Base-by-base conservation (phyloP, 176 grass and related monocot species). In the Rhynchospora breviuscula region DNA sequence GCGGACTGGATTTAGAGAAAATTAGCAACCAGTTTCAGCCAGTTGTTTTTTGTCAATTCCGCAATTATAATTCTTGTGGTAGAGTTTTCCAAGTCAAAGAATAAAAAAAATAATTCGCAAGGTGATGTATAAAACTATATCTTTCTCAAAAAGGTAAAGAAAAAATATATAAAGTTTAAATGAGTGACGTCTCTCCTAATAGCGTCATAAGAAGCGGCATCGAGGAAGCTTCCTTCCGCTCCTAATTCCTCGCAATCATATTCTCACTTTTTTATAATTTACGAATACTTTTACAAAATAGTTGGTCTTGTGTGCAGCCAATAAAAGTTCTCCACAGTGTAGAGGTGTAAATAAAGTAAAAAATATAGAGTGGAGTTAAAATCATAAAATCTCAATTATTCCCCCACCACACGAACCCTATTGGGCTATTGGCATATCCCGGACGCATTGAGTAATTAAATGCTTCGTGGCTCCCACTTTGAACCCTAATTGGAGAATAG, bases 201-300 rank as follows among this genome's bases (percentile, higher is more conserved):
- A 8, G 4, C 78, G 78, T 31, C 17, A 29, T 29, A 13, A 59
- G 76, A 81, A 18, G 86, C 49, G 46, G 59, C 59, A 6, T 76
- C 86, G 52, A 47, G 14, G 86, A 83, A 87, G 15, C 79, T 83
- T 83, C 43, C 56, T 65, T 45, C 40, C 1, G 8, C 1, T 76
- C 26, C 58, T 14, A 43, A 63, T 62, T 81, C 43, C 40, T 63
- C 11, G 5, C 11, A 7, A n/a, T 0, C 15, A 63, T 21, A 80
- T 61, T 59, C 54, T 17, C 29, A 12, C 62, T 10, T 21, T 19
- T 44, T 17, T 23, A 43, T 47, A 63, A 23, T 80, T 62, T 60
- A 80, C 78, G 13, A 63, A 47, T 1, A 9, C 8, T 25, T 45
- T 6, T 78, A 78, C 21, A 10, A 8, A 33, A 23, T 15, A 4